Base-by-base conservation (phyloP, 352 stramenopile genomes). In the Pythium aphanidermatum region DNA sequence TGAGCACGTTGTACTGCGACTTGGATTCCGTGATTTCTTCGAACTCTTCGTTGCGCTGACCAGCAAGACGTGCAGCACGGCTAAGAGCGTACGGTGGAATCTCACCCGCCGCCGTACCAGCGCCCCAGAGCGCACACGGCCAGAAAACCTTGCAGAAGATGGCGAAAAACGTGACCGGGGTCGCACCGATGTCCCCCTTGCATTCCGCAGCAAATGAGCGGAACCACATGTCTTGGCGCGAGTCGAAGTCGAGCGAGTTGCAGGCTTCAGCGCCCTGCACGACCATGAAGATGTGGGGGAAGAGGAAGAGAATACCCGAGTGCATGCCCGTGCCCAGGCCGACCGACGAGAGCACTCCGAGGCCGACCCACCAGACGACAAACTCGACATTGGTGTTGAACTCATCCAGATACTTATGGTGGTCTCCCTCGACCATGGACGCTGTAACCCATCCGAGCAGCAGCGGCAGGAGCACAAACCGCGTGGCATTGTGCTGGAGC, bases 231-330 rank as follows among this genome's bases (percentile, higher is more conserved):
- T 96, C 70, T 35, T 75, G 63, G 31, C 68, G 69, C 48, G 79
- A 91, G 49, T 96, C 83, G 57, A 97, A 97, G 44, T 87, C 66
- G 38, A 94, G 58, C 30, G 83, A 94, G 20, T 70, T 69, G 60
- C 88, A 97, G 46, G 91, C 85, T 44, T 96, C 57, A 2, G 82
- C 86, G 17, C 81, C 85, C 24, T 91, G 82, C 21, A 95, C 83
- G 28, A 97, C 89, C 43, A 94, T 65, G 65, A 98, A 96, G 41
- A 98, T 98, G 65, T 98, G 92, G 29, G 92, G 92, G 68, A 97
- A 96, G 10, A 97, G 67, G 58, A 97, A 97, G 11, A 98, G 69
- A 34, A 98, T 93, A 51, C 89, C 89, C 47, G 85, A 96, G 68
- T 98, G 92, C 74, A 98, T 95, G 37, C 92, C 92, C 17, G 84